phyloP scores from a whole-genome alignment of 495 filamentous ascomycete species.

The Margaritispora aquatica region DNA sequence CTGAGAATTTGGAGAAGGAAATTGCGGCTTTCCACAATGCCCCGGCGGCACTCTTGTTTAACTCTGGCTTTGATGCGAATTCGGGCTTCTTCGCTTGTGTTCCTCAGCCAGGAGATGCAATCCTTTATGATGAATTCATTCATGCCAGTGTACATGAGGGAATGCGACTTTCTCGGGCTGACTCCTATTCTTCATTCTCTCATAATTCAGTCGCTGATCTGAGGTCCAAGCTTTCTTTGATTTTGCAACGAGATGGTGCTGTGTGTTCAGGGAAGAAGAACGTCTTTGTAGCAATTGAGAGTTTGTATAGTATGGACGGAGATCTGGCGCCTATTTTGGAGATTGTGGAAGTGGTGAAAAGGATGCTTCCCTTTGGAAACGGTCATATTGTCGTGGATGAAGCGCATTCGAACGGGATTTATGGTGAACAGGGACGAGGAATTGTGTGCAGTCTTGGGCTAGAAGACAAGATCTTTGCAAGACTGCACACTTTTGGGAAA shows the following conservation, averaged over 20 bases:
- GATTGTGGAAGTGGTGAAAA: slow-evolving; percentile 51
- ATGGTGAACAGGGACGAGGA: slow-evolving; percentile 57
- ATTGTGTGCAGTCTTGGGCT: slow-evolving; percentile 60
- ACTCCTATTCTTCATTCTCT: slow-evolving; percentile 40
- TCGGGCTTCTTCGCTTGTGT: slow-evolving; percentile 59
- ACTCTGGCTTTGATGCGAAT: slow-evolving; percentile 76
- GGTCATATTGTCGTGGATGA: slow-evolving; percentile 73
- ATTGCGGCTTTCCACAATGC: slow-evolving; percentile 66
- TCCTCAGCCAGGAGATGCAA: slow-evolving; percentile 61
- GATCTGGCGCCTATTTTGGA: slow-evolving; percentile 59
- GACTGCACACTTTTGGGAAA: slow-evolving; percentile 75
- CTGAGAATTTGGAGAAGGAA: slow-evolving; percentile 54
- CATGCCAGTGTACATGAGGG: slow-evolving; percentile 77
- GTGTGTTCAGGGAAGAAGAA: slow-evolving; percentile 31
- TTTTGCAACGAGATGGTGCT: slow-evolving; percentile 13
- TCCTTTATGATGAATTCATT: slow-evolving; percentile 68
- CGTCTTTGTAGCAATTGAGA: slow-evolving; percentile 65
- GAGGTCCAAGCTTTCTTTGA: slow-evolving; percentile 1
- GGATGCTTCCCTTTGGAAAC: slow-evolving; percentile 48
- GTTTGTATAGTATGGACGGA: slow-evolving; percentile 83
- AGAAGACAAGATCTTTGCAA: slow-evolving; percentile 59
- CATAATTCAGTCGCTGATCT: slow-evolving; percentile 54
- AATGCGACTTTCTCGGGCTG: slow-evolving; percentile 60
- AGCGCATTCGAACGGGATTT: slow-evolving; percentile 66
- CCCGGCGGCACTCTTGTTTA: slow-evolving; percentile 60